These are phyloP conservation scores for Elongisporangium anandrum DNA, from an alignment of 352 stramenopile species.

Conservation along the genomic window DNA sequence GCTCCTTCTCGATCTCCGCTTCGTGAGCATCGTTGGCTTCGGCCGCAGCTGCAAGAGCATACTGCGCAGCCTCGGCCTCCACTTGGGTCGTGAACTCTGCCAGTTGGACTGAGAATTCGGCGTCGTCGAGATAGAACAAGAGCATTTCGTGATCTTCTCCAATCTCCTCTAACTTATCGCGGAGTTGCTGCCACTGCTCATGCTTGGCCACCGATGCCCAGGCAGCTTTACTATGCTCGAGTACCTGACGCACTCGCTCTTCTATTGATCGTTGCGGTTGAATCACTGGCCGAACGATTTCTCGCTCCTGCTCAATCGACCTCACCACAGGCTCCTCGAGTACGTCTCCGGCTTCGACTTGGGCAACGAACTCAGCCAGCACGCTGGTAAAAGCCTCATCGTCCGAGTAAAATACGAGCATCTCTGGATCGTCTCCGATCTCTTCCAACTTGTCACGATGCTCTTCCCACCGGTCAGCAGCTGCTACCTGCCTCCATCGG, in stretches of 20 bases:
- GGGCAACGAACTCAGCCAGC: slow-evolving; percentile 32
- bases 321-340: not conserved
- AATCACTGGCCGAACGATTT: not conserved
- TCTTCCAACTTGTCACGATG: slow-evolving; percentile 41
- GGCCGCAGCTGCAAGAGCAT: not conserved
- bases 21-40: slow-evolving; percentile 1
- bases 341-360: not conserved
- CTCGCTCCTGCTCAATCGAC: not conserved
- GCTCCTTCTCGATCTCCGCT: slow-evolving; percentile 14
- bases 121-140: slow-evolving; percentile 59
- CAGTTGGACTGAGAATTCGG: slow-evolving; percentile 14
- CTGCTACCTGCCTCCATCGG: slow-evolving; percentile 12
- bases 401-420: slow-evolving; percentile 66
- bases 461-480: slow-evolving; percentile 21
- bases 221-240: not conserved
- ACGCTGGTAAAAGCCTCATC: slow-evolving; percentile 29
- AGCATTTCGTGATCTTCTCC: slow-evolving; percentile 60
- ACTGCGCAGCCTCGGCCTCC: not conserved
- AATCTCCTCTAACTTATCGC: slow-evolving; percentile 47
- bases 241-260: not conserved
- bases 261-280: not conserved
- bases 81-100: not conserved
- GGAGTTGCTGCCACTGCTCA: slow-evolving; percentile 20
- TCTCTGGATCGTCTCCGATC: slow-evolving; percentile 59
- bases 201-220: not conserved